Conservation (phyloP, 116 monocot species). For the Dioscorea cayenensis region DNA sequence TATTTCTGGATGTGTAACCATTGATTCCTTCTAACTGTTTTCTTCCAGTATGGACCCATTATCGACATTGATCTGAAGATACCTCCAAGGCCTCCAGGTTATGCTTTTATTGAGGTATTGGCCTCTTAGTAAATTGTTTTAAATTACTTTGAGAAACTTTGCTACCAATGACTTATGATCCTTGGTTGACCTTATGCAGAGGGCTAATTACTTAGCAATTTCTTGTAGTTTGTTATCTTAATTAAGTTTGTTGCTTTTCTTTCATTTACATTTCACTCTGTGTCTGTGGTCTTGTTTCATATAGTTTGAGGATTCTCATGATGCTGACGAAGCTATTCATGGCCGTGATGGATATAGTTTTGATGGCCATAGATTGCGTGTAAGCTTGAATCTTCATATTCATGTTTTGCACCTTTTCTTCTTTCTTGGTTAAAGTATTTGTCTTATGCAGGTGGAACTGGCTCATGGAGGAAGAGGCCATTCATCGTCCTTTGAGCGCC, state of each 20-base stretch:
- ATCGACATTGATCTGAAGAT: conserved; percentile 60
- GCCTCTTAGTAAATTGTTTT: background rate
- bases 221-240: too few relatives aligned
- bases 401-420: background rate
- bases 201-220: too few relatives aligned
- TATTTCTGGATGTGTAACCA: too few relatives aligned
- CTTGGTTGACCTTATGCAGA: too few relatives aligned
- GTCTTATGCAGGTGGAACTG: conserved; percentile 54
- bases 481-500: conserved; percentile 51
- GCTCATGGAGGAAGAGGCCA: conserved; percentile 87
- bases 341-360: conserved; percentile 67
- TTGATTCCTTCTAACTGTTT: background rate
- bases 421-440: background rate
- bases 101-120: conserved; percentile 40
- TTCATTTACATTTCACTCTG: too few relatives aligned
- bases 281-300: background rate
- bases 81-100: conserved; percentile 49
- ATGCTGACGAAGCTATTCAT: conserved; percentile 70
- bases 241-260: too few relatives aligned
- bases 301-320: conserved; percentile 64
- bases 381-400: background rate
- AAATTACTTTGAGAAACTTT: background rate
- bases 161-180: too few relatives aligned
- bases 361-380: conserved; percentile 35
- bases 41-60: conserved; percentile 54